phyloP scores from a whole-genome alignment of 257 asterid species.

The Craterostigma plantagineum region DNA sequence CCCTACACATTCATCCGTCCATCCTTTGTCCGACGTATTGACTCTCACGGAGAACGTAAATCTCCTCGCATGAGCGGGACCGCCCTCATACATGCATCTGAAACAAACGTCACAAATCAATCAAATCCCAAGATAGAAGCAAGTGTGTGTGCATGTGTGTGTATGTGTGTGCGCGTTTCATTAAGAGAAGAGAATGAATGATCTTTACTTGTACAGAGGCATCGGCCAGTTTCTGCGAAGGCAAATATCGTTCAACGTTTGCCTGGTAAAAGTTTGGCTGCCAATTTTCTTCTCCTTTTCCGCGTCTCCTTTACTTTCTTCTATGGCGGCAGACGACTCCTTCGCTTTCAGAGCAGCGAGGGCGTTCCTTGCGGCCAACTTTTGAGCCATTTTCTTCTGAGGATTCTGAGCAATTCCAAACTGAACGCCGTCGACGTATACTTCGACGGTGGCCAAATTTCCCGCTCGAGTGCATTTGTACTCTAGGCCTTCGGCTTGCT shows the following conservation, averaged over 20 bases:
- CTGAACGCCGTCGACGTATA: constrained; percentile 73
- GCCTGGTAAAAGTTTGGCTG: constrained; percentile 77
- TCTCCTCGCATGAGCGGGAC: constrained; percentile 97
- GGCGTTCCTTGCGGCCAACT: constrained; percentile 94
- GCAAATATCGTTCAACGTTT: constrained; percentile 87
- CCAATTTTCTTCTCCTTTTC: constrained; percentile 53
- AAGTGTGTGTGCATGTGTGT: too few species aligned
- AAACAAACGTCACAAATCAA: constrained; percentile 4
- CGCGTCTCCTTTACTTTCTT: constrained; percentile 25
- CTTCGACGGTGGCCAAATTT: constrained; percentile 84
- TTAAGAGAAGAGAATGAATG: neutral
- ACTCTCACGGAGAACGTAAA: constrained; percentile 83
- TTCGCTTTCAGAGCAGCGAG: constrained; percentile 72
- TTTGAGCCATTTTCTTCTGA: constrained; percentile 98
- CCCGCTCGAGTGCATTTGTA: constrained; percentile 77
- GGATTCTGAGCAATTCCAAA: constrained; percentile 77
- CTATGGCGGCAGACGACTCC: constrained; percentile 45
- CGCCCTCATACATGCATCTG: constrained; percentile 79
- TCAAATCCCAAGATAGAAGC: too few species aligned
- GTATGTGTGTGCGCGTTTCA: too few species aligned
- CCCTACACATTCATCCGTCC: constrained; percentile 90
- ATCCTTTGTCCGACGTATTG: constrained; percentile 75
- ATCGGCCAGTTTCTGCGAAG: constrained; percentile 94
- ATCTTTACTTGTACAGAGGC: constrained; percentile 68
- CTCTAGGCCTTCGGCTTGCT: constrained; percentile 90